A percentile compares a stretch with the other conserved stretches of the same genome.
phyloP scores from a whole-genome alignment of 495 filamentous ascomycete genomes.

The Neurospora terricola region DNA sequence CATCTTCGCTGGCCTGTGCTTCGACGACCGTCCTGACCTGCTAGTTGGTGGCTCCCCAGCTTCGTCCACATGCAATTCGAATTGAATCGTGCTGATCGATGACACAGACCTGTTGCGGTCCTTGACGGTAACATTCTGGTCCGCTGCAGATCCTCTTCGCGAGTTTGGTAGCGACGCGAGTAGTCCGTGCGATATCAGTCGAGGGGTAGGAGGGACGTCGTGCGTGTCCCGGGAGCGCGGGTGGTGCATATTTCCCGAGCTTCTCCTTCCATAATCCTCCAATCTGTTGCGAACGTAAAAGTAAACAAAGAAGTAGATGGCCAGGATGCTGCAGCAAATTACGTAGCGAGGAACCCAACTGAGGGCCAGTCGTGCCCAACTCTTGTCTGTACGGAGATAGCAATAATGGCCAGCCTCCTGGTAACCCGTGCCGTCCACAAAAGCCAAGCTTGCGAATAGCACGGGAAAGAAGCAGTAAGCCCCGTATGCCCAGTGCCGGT shows the following conservation, averaged over 20 bases:
- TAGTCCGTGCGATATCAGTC: constrained; percentile 31
- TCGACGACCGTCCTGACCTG: background rate
- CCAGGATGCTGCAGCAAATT: constrained; percentile 49
- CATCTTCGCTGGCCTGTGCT: constrained; percentile 6
- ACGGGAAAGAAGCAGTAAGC: constrained; percentile 47
- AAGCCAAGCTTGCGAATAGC: constrained; percentile 51
- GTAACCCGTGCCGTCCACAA: constrained; percentile 47
- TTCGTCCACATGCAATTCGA: constrained; percentile 3
- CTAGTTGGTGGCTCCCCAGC: constrained; percentile 3
- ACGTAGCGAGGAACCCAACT: constrained; percentile 66
- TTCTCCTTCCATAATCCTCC: constrained; percentile 20
- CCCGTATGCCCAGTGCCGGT: constrained; percentile 45
- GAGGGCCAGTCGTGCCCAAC: constrained; percentile 56
- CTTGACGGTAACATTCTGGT: constrained; percentile 14
- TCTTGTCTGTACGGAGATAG: constrained; percentile 51
- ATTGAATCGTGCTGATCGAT: constrained; percentile 16
- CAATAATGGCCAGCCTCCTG: constrained; percentile 54
- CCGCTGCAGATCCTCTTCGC: constrained; percentile 14
- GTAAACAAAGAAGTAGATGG: constrained; percentile 57
- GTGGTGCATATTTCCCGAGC: constrained; percentile 11
- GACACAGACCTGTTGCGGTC: constrained; percentile 22
- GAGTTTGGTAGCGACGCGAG: constrained; percentile 25
- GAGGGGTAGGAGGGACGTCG: constrained; percentile 26
- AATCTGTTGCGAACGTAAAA: constrained; percentile 44
- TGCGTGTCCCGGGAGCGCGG: constrained; percentile 1